Conservation (phyloP, 768 basidiomycete species). For the Coprinellus micaceus region DNA sequence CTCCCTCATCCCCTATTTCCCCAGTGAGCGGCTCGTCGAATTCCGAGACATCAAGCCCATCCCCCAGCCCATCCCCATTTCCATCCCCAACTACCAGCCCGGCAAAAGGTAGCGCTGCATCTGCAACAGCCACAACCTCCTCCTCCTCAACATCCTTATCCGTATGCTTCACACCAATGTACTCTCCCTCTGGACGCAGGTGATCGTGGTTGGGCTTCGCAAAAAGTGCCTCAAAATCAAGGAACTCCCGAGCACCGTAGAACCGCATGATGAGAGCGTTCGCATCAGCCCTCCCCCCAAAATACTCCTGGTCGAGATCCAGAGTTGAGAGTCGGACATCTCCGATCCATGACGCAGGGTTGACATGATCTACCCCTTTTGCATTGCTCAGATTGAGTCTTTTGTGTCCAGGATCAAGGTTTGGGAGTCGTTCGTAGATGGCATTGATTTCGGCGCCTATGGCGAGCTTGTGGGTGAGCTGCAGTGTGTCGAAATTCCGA, state of each 20-base stretch:
- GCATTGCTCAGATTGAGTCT: conserved; percentile 12
- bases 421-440: conserved; percentile 17
- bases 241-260: not conserved
- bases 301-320: conserved; percentile 10
- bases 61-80: not conserved
- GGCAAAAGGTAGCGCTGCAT: too few species aligned
- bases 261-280: not conserved
- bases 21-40: not conserved
- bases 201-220: conserved; percentile 5
- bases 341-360: conserved; percentile 20
- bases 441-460: conserved; percentile 16
- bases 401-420: conserved; percentile 21
- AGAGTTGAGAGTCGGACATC: conserved; percentile 15
- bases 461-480: conserved; percentile 19
- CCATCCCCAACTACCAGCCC: too few species aligned
- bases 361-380: conserved; percentile 22
- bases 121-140: too few species aligned
- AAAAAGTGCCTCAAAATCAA: conserved; percentile 2
- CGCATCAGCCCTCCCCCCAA: conserved; percentile 7
- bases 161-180: conserved; percentile 7
- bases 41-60: not conserved
- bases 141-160: not conserved
- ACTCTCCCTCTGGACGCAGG: conserved; percentile 12
- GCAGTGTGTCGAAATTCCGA: conserved; percentile 20
- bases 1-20: not conserved